Percentiles rank a stretch among this genome's conserved stretches.
phyloP scores from a whole-genome alignment of 2,329 filamentous ascomycete species.

The Camptophora hylomeconis region DNA sequence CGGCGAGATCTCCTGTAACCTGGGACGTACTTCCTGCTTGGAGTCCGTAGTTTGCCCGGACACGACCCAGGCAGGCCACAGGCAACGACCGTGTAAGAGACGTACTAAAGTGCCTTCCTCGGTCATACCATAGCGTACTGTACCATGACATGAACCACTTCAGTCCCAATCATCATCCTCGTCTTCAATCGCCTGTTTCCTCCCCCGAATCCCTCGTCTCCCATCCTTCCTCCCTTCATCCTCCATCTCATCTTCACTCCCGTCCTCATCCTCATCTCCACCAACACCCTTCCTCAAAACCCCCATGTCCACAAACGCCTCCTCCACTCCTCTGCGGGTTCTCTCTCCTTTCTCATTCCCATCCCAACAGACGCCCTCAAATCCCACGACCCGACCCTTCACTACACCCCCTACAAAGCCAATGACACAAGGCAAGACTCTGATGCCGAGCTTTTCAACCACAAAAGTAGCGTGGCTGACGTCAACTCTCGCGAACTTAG shows the following conservation, averaged over 20 bases:
- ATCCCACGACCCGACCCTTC: conserved; percentile 32
- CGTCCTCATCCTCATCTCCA: conserved; percentile 16
- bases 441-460: conserved; percentile 32
- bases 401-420: conserved; percentile 34
- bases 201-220: conserved; percentile 21
- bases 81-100: too few species aligned
- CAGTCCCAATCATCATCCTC: conserved; percentile 37
- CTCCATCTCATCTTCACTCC: conserved; percentile 16
- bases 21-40: too few species aligned
- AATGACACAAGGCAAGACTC: conserved; percentile 35
- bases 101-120: too few species aligned
- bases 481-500: conserved; percentile 32
- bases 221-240: conserved; percentile 17
- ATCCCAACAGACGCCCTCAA: conserved; percentile 31
- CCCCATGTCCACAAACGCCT: conserved; percentile 26
- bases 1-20: too few species aligned
- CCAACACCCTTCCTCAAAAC: conserved; percentile 23
- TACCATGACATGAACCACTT: too few species aligned
- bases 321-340: conserved; percentile 31
- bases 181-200: conserved; percentile 20
- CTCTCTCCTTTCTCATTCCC: conserved; percentile 26
- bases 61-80: too few species aligned
- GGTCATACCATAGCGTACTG: too few species aligned
- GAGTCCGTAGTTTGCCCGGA: too few species aligned
- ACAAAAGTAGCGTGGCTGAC: conserved; percentile 34